These are phyloP conservation scores for Nidula niveotomentosa DNA, from an alignment of 1,284 basidiomycete genomes.

Conservation along the genomic window DNA sequence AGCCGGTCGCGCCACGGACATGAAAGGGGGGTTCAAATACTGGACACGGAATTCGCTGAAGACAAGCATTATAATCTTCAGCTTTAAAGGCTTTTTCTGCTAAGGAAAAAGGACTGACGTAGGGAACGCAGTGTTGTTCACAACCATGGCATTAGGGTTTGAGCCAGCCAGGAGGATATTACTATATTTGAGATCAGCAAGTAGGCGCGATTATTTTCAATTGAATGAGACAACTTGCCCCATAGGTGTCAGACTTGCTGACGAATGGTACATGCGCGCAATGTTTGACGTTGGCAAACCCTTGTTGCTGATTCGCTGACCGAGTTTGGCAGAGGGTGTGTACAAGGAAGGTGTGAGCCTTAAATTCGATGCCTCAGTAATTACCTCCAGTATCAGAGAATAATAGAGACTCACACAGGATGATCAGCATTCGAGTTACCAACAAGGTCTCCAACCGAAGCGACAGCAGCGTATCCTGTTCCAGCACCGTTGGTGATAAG, in stretches of 20 bases:
- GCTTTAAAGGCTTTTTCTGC: background rate
- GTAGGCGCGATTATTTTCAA: background rate
- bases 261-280: constrained; percentile 44
- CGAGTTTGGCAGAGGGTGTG: constrained; percentile 42
- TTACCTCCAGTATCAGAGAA: background rate
- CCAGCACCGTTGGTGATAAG: constrained; percentile 47
- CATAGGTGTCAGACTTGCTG: constrained; percentile 35
- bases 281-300: constrained; percentile 46
- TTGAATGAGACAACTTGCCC: constrained; percentile 19
- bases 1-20: constrained; percentile 33
- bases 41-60: constrained; percentile 47
- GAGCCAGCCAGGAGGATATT: constrained; percentile 49
- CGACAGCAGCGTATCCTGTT: constrained; percentile 47
- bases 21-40: constrained; percentile 48
- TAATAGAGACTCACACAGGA: constrained; percentile 4
- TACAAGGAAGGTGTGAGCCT: constrained; percentile 49
- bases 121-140: constrained; percentile 28
- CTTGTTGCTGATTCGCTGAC: constrained; percentile 42
- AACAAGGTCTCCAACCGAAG: constrained; percentile 34
- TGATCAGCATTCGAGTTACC: constrained; percentile 46
- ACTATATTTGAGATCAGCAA: constrained; percentile 9
- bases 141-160: constrained; percentile 41
- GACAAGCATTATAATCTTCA: background rate
- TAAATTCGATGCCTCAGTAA: background rate
- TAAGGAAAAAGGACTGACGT: constrained; percentile 17